Evolutionary conservation across 2,329 filamentous ascomycete species (phyloP).

Genomic region (Amauroascus niger): DNA sequence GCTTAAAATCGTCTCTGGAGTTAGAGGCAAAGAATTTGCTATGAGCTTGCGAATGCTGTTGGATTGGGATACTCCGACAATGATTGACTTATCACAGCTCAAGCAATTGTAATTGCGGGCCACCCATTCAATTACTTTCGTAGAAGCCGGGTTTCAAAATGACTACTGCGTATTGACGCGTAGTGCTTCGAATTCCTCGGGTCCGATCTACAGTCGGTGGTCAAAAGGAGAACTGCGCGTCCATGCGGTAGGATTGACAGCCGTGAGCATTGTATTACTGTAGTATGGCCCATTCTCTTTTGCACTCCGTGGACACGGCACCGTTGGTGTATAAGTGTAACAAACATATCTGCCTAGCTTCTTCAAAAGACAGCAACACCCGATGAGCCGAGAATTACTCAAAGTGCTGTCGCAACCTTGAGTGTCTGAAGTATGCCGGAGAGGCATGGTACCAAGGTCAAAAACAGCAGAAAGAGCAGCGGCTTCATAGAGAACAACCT

Average conservation of each 20-base stretch:
- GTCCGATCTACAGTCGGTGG: background rate
- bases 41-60: background rate
- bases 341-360: background rate
- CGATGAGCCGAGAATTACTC: background rate
- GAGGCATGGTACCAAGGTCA: too few relatives aligned
- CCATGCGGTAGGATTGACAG: background rate
- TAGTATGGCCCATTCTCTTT: background rate
- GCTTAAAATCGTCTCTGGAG: too few relatives aligned
- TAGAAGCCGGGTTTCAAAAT: background rate
- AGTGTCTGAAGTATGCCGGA: too few relatives aligned
- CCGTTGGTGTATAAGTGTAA: background rate
- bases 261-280: background rate
- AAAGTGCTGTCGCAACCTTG: too few relatives aligned
- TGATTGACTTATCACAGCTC: background rate
- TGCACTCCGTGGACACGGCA: background rate
- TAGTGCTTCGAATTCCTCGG: background rate
- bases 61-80: background rate
- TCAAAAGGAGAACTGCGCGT: background rate
- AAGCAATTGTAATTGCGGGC: too few relatives aligned
- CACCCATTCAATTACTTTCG: background rate
- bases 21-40: background rate
- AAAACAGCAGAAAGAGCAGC: too few relatives aligned
- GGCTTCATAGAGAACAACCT: too few relatives aligned
- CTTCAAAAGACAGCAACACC: background rate
- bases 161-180: background rate